Evolutionary conservation across 192 early-diverging fungal species (phyloP), one percentile per base, ranked within the genome.

Genomic region (Gorgonomyces haynaldii): DNA sequence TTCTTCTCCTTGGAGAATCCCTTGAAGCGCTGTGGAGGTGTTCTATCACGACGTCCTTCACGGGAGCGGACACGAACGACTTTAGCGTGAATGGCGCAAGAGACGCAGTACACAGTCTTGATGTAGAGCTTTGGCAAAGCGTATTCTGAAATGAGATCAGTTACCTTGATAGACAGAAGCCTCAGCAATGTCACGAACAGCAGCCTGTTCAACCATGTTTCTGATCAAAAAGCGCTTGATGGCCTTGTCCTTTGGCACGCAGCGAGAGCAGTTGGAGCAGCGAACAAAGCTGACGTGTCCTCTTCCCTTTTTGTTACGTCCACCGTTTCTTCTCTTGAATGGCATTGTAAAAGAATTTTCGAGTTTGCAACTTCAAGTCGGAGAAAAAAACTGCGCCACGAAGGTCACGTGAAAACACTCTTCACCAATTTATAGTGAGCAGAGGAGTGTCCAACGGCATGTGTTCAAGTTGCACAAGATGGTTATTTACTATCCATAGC

Each of bases 221-320:
- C 93, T 84, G 81, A 98, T 83, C 57, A 84, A 79, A 79, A 94
- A 91, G 40, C 96, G 79, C 88, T 98, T 98, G 81, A 98, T 93
- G 61, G 96, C 89, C 88, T 98, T 98, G 78, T 98, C 96, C 89
- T 91, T 91, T 58, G 92, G 88, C 47, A 86, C 84, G 64, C 88
- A 91, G 69, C 92, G 88, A 56, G 82, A 81, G 74, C 96, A 98
- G 91, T 98, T 98, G 69, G 85, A 85, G 84, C 96, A 96, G 57
- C 93, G 86, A 62, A 96, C 87, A 60, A 82, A 81, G 76, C 88
- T 89, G 64, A 87, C 84, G 83, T 94, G 91, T 62, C 96, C 96
- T 72, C 96, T 90, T 47, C 93, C 93, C 69, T 89, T 75, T 86
- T 98, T 98, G 84, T 81, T 86, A 65, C 96, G 90, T 80, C 95